These are phyloP conservation scores for Boletus tylopilopsis DNA, from an alignment of 768 basidiomycete genomes.

Conservation along the genomic window DNA sequence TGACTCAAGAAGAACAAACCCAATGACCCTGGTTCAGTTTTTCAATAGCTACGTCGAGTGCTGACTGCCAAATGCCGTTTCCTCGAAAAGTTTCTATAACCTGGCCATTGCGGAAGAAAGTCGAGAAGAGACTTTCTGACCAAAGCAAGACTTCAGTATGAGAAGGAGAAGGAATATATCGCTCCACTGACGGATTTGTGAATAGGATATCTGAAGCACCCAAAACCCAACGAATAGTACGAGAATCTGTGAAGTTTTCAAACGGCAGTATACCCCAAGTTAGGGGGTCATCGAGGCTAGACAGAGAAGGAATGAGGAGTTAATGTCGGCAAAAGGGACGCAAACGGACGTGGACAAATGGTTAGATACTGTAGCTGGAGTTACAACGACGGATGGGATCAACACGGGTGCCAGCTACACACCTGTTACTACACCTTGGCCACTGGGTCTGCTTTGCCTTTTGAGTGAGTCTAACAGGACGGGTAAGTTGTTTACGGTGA, in stretches of 20 bases:
- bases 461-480: slow-evolving; percentile 61
- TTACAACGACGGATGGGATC: slow-evolving; percentile 7
- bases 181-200: slow-evolving; percentile 71
- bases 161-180: neutral
- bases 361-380: slow-evolving; percentile 65
- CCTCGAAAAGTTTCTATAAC: slow-evolving; percentile 91
- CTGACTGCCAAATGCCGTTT: slow-evolving; percentile 82
- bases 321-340: neutral
- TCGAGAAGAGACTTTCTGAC: slow-evolving; percentile 66
- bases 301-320: slow-evolving; percentile 7
- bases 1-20: slow-evolving; percentile 50
- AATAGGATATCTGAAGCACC: slow-evolving; percentile 95
- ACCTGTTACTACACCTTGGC: slow-evolving; percentile 76
- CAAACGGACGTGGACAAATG: slow-evolving; percentile 83
- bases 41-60: slow-evolving; percentile 78
- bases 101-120: slow-evolving; percentile 87
- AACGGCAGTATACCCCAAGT: slow-evolving; percentile 85
- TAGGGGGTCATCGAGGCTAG: slow-evolving; percentile 77
- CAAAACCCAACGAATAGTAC: slow-evolving; percentile 81
- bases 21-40: slow-evolving; percentile 80
- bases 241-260: slow-evolving; percentile 52
- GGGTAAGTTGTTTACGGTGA: slow-evolving; percentile 69
- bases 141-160: slow-evolving; percentile 15
- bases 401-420: slow-evolving; percentile 30
- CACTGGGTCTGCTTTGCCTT: slow-evolving; percentile 39